These are phyloP conservation scores for Apiospora sp. DNA, from an alignment of 2,329 filamentous ascomycete genomes.

Conservation along the genomic window DNA sequence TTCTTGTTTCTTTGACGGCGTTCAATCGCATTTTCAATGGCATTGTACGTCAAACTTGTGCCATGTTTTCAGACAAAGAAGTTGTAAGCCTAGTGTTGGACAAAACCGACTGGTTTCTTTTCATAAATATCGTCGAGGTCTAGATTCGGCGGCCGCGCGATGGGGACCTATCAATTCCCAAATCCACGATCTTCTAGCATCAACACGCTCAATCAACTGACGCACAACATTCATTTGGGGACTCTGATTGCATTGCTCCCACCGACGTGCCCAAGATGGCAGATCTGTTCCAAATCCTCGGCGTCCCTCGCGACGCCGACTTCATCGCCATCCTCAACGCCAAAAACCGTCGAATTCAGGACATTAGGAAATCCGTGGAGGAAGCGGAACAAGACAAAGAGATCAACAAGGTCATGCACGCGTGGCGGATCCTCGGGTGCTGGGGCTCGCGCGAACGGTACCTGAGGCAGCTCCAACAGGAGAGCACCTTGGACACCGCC, in stretches of 20 bases:
- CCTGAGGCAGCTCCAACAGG: not conserved
- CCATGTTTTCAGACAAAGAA: not conserved
- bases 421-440: not conserved
- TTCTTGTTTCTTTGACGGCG: not conserved
- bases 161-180: not conserved
- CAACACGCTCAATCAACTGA: not conserved
- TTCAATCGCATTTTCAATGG: not conserved
- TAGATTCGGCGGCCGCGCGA: not conserved
- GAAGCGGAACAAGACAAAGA: not conserved
- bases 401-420: not conserved
- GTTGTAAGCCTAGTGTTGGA: not conserved
- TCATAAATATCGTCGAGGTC: not conserved
- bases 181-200: not conserved
- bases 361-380: not conserved
- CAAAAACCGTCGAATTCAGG: not conserved
- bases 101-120: not conserved
- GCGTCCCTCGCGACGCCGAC: not conserved
- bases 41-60: not conserved
- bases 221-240: not conserved
- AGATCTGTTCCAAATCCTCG: not conserved
- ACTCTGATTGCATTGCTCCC: not conserved
- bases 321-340: not conserved
- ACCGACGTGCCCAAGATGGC: not conserved
- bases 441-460: not conserved
- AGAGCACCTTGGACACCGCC: not conserved